These are phyloP conservation scores for Aspergillus pseudotamarii DNA, from an alignment of 2,329 filamentous ascomycete species.

Conservation along the genomic window DNA sequence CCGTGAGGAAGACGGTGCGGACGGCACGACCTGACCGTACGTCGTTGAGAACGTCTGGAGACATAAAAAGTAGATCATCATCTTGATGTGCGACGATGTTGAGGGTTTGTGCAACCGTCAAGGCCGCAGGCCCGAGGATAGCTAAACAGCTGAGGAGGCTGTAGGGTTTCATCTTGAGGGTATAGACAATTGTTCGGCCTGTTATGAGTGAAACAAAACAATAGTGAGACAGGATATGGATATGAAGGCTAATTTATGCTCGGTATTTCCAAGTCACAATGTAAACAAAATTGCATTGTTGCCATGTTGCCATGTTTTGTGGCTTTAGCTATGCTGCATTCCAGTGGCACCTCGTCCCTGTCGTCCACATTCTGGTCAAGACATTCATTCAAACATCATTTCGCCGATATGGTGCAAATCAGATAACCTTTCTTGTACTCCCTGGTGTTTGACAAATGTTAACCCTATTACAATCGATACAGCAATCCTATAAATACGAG, in stretches of 20 bases:
- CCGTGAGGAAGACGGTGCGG: slow-evolving; percentile 24
- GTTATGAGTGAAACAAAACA: too few species aligned
- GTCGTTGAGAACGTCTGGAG: slow-evolving; percentile 18
- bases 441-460: not conserved
- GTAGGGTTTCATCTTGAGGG: not conserved
- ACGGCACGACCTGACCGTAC: slow-evolving; percentile 13
- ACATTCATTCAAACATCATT: not conserved
- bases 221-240: not conserved
- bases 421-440: not conserved
- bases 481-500: too few species aligned
- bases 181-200: not conserved
- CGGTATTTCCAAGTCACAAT: not conserved
- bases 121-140: slow-evolving; percentile 1
- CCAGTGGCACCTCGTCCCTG: not conserved
- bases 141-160: not conserved
- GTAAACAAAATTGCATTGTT: not conserved
- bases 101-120: slow-evolving; percentile 12
- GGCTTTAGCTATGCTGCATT: not conserved
- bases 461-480: not conserved
- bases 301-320: not conserved
- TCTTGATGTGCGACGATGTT: slow-evolving; percentile 26
- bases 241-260: not conserved
- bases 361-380: not conserved
- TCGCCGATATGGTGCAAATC: not conserved
- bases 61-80: slow-evolving; percentile 24